Evolutionary conservation across 257 asterid genomes (phyloP).

Genomic region (Jacaranda copaia): DNA sequence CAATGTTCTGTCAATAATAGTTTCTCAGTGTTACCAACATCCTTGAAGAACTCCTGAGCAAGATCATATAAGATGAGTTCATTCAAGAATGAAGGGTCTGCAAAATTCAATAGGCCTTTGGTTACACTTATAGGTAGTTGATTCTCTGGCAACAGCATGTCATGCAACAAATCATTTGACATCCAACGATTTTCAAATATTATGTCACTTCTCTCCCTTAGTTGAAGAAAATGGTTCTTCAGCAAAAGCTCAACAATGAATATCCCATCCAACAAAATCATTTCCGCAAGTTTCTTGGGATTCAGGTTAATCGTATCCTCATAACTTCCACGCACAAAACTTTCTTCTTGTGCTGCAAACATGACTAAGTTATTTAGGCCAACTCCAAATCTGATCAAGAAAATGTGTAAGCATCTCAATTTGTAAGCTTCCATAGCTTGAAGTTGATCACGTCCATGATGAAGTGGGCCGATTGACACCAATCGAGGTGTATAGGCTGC

Average conservation of each 20-base stretch:
- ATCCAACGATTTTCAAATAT: conserved; percentile 45
- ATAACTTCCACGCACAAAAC: conserved; percentile 32
- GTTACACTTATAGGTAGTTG: conserved; percentile 41
- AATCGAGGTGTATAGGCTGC: conserved; percentile 41
- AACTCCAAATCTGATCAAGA: conserved; percentile 32
- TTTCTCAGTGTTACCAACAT: conserved; percentile 35
- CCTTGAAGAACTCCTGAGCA: conserved; percentile 40
- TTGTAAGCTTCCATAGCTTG: conserved; percentile 45
- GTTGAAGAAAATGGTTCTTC: conserved; percentile 27
- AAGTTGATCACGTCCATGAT: conserved; percentile 24
- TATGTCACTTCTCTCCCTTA: conserved; percentile 37
- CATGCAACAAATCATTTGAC: conserved; percentile 36
- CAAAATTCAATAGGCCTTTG: conserved; percentile 19
- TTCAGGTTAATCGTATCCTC: conserved; percentile 20
- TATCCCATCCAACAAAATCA: conserved; percentile 41
- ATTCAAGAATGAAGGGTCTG: conserved; percentile 20
- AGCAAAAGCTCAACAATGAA: conserved; percentile 42
- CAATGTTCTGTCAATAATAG: background rate
- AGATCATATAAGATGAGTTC: conserved; percentile 38
- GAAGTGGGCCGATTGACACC: conserved; percentile 47
- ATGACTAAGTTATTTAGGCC: conserved; percentile 27
- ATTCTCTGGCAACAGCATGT: conserved; percentile 41
- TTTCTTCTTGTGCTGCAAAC: conserved; percentile 25
- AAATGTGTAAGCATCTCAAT: conserved; percentile 40
- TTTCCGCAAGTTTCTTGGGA: background rate